Conservation (phyloP, 2,329 filamentous ascomycete genomes). For the Elsinoe arachidis region DNA sequence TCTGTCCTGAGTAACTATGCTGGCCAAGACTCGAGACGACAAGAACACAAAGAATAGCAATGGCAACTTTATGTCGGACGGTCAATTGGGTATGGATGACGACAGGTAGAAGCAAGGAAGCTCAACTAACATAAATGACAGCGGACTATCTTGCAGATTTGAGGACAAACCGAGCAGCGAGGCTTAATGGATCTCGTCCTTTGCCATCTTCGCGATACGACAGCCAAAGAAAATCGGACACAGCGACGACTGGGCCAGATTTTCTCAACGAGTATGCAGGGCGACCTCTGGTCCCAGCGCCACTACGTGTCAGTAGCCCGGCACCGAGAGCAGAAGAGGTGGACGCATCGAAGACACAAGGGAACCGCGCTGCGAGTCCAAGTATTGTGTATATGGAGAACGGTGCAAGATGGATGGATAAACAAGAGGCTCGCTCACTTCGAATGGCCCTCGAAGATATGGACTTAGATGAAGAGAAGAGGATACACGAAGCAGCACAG, state of each 20-base stretch:
- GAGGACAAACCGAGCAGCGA: constrained; percentile 56
- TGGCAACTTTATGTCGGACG: constrained; percentile 10
- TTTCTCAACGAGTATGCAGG: constrained; percentile 24
- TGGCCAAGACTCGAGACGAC: not conserved
- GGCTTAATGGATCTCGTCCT: constrained; percentile 64
- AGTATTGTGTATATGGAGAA: constrained; percentile 64
- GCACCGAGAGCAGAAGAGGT: constrained; percentile 10
- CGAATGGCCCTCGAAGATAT: constrained; percentile 66
- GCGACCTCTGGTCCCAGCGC: constrained; percentile 22
- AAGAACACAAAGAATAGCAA: not conserved
- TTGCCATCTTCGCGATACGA: constrained; percentile 42
- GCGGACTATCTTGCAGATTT: constrained; percentile 64
- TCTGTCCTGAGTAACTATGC: not conserved
- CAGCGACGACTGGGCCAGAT: not conserved
- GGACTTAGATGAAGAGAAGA: constrained; percentile 55
- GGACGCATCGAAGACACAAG: constrained; percentile 25
- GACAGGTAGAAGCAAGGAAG: not conserved
- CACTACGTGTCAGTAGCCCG: constrained; percentile 15
- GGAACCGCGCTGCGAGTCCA: constrained; percentile 51
- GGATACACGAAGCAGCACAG: constrained; percentile 61
- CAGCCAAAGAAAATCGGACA: constrained; percentile 18
- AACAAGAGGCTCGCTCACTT: constrained; percentile 63
- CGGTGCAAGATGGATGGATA: constrained; percentile 70
- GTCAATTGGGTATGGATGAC: not conserved
- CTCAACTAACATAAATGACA: constrained; percentile 28